Evolutionary conservation across 257 asterid species (phyloP), one percentile per base, ranked within the genome.

Genomic region (Gentiana straminea): DNA sequence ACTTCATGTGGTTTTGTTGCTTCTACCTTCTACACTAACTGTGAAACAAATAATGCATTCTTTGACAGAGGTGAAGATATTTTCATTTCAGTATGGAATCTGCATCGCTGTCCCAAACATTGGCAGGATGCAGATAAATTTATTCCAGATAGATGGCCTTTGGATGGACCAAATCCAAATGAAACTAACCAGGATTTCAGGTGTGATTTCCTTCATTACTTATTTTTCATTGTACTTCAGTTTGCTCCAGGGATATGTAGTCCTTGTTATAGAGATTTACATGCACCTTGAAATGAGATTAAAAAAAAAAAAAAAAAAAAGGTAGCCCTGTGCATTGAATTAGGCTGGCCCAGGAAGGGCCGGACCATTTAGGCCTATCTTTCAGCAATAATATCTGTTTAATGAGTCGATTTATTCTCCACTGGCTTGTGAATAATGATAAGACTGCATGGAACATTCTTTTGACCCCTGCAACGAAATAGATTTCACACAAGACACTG

Each of bases 101-200:
- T 91, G 68, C 98, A 91, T 66, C 97, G 84, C 44, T 71, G 83
- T 68, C 96, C 96, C 58, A 55, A 54, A 34, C 84, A 55, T 52
- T 91, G 98, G 98, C 89, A 87, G 67, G 93, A 91, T 8, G 94
- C 94, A 36, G 93, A 87, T 38, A 83, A 72, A 70, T 91, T 91
- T 67, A 81, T 76, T 60, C 98, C 98, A 39, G 96, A 91, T 70
- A 87, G 98, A 75, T 91, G 98, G 98, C 81, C 95, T 67, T 67
- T 87, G 61, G 95, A 91, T 72, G 95, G 96, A 64, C 95, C 96
- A 57, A 91, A 78, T 73, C 98, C 98, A 41, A 91, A 87, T 59
- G 98, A 91, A 78, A 84, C 90, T 41, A 91, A 91, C 78, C 98
- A 87, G 72, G 84, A 83, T 76, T 91, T 81, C 84, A 91, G 98